Base-by-base conservation (phyloP, 805 yeast genomes). In the Candida morakotiae region DNA sequence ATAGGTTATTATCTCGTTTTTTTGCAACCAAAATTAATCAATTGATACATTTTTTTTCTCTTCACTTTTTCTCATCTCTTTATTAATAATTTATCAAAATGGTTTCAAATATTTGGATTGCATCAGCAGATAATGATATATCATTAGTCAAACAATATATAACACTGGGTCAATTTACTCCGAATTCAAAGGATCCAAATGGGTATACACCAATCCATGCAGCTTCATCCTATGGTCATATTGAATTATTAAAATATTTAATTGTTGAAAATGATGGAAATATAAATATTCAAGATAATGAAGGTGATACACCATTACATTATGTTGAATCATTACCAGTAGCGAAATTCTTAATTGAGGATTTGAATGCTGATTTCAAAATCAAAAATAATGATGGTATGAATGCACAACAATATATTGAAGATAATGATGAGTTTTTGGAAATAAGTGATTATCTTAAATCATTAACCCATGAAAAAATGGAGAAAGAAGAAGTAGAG, bases 171-270 rank as follows among this genome's bases (percentile, higher is more conserved):
- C 51, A 63, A 5, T 68, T 65, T 45, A 70, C 80, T 2, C 76
- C 96, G 3, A 83, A 87, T 52, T 73, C 83, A 5, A 77, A 81
- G 44, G 99, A 93, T 58, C 84, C 86, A 1, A 87, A 89, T 51
- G 99, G 99, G 1, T 93, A 94, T 60, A 91, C 98, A 0, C 95
- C 98, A 5, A 73, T 93, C 9, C 99, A 93, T 58, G 99, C 99
- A 0, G 98, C 98, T 1, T 95, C 94, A 2, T 83, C 97, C 1
- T 93, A 93, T 58, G 91, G 91, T 7, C 89, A 91, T 55, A 49
- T 62, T 2, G 88, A 83, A 8, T 64, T 93, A 27, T 64, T 93
- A 26, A 57, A 63, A 39, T 75, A 72, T 44, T 66, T 87, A 31
- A 57, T 84, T 4, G n/a, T n/a, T n/a, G 48, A 48, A 4, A 48